Percentiles rank a stretch among this genome's conserved stretches.
Conservation (phyloP, 2,329 filamentous ascomycete genomes). For the Alternaria gaisen region DNA sequence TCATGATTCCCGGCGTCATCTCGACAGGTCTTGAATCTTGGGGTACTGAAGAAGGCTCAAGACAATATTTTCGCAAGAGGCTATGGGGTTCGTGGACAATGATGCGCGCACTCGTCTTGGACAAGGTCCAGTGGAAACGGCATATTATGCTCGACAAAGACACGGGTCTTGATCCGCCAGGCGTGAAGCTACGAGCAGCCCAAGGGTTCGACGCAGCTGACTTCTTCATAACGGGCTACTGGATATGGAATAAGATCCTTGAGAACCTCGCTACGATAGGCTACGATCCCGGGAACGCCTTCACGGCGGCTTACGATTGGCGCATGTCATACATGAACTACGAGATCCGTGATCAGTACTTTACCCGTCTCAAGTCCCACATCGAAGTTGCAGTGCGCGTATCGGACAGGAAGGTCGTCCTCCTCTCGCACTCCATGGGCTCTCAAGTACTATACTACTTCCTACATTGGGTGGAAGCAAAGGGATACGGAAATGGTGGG, state of each 20-base stretch:
- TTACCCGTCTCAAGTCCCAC: conserved; percentile 86
- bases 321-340: conserved; percentile 88
- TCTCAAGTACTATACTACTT: conserved; percentile 92
- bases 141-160: conserved; percentile 96
- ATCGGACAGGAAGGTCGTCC: conserved; percentile 78
- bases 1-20: conserved; percentile 98
- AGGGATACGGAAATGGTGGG: conserved; percentile 81
- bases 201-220: conserved; percentile 98
- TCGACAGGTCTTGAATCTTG: conserved; percentile 97
- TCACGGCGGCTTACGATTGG: conserved; percentile 85
- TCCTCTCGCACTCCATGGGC: conserved; percentile 97
- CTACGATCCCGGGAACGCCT: conserved; percentile 85
- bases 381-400: conserved; percentile 84
- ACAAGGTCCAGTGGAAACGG: conserved; percentile 93
- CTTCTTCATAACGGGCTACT: conserved; percentile 90
- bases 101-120: conserved; percentile 93
- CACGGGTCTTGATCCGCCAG: conserved; percentile 89
- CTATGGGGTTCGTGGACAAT: conserved; percentile 99
- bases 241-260: conserved; percentile 99
- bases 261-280: conserved; percentile 96
- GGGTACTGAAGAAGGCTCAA: conserved; percentile 85
- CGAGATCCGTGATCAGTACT: conserved; percentile 91
- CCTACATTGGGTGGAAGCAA: conserved; percentile 81
- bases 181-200: conserved; percentile 88
- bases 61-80: conserved; percentile 91